phyloP scores from a whole-genome alignment of 1,284 basidiomycete species.

The Heterobasidion occidentale region DNA sequence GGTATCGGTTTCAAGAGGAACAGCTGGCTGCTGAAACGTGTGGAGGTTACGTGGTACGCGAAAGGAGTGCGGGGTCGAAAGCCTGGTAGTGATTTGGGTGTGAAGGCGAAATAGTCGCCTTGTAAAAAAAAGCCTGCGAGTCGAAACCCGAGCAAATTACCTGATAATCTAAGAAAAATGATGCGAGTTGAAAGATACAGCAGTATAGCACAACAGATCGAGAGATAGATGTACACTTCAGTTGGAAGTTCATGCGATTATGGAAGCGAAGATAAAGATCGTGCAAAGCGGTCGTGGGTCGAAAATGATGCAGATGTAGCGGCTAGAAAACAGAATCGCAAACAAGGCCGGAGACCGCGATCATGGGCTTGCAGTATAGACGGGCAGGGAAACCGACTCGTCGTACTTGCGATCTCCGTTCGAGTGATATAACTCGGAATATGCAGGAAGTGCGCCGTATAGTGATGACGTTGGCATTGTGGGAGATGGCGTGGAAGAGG shows the following conservation, averaged over 20 bases:
- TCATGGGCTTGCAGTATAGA: conserved; percentile 31
- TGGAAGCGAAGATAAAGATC: background rate
- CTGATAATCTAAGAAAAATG: background rate
- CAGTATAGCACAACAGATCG: background rate
- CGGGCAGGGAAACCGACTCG: conserved; percentile 54
- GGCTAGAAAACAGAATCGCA: background rate
- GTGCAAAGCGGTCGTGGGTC: too few species aligned
- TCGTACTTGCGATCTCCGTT: conserved; percentile 69
- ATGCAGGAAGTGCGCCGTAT: conserved; percentile 47
- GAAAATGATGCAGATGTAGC: background rate
- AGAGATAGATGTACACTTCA: background rate
- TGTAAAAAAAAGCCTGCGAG: too few species aligned
- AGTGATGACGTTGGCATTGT: conserved; percentile 9
- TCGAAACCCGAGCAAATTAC: background rate
- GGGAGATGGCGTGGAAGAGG: background rate
- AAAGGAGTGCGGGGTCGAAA: too few species aligned
- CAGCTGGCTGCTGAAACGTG: too few species aligned
- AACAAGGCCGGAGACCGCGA: too few species aligned
- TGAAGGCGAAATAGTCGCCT: too few species aligned
- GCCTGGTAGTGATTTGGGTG: too few species aligned
- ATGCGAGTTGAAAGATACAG: background rate
- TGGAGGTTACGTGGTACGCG: too few species aligned
- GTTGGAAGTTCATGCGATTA: background rate
- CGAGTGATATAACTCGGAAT: conserved; percentile 65
- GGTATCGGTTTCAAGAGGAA: too few species aligned